These are phyloP conservation scores for Physaria fendleri DNA, from an alignment of 345 rosid species.

Conservation along the genomic window DNA sequence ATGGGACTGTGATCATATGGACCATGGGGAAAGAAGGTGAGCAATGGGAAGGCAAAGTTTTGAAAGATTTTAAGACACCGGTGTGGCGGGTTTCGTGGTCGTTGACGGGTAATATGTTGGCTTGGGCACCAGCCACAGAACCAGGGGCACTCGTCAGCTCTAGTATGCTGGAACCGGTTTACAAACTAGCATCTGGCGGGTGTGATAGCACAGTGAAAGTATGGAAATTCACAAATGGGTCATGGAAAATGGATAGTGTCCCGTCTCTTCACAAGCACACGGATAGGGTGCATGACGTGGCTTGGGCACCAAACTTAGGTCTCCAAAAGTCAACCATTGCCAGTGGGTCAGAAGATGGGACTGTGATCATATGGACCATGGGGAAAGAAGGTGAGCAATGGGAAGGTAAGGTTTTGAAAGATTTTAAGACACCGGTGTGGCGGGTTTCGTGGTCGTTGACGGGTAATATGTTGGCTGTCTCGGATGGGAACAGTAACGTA, in stretches of 20 bases:
- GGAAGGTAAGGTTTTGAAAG: slow-evolving; percentile 55
- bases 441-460: slow-evolving; percentile 62
- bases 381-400: slow-evolving; percentile 57
- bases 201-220: slow-evolving; percentile 56
- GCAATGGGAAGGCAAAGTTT: slow-evolving; percentile 50
- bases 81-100: slow-evolving; percentile 65
- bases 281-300: slow-evolving; percentile 66
- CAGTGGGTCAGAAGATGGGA: slow-evolving; percentile 61
- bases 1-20: slow-evolving; percentile 59
- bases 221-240: slow-evolving; percentile 49
- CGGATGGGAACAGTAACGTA: slow-evolving; percentile 49
- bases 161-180: slow-evolving; percentile 43
- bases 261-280: slow-evolving; percentile 56
- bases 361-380: slow-evolving; percentile 48
- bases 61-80: slow-evolving; percentile 57
- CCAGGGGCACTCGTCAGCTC: slow-evolving; percentile 51
- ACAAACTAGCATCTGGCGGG: slow-evolving; percentile 56
- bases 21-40: slow-evolving; percentile 51
- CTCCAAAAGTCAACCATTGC: slow-evolving; percentile 60
- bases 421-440: slow-evolving; percentile 55
- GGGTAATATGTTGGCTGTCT: slow-evolving; percentile 51
- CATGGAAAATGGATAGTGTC: slow-evolving; percentile 57
- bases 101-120: slow-evolving; percentile 50
- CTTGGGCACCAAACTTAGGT: slow-evolving; percentile 70
- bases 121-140: slow-evolving; percentile 62